Percentiles rank a stretch among this genome's conserved stretches.
Conservation (phyloP, 495 filamentous ascomycete genomes). For the Neurospora africana region DNA sequence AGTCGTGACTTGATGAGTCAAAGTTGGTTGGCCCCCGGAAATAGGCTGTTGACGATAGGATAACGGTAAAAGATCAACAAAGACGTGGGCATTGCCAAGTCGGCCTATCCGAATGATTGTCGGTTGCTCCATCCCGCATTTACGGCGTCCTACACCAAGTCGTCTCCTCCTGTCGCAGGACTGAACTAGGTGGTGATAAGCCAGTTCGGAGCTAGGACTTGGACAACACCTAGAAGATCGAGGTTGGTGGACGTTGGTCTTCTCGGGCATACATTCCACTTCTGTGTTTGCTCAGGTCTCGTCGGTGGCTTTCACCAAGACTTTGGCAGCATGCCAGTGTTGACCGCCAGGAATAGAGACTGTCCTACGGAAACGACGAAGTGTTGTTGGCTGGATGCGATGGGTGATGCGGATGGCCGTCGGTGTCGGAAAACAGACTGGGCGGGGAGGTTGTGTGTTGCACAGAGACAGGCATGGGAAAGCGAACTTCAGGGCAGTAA, state of each 20-base stretch:
- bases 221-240: not conserved
- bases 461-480: not conserved
- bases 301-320: not conserved
- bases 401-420: not conserved
- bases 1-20: not conserved
- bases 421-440: not conserved
- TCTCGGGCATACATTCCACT: not conserved
- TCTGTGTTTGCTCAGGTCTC: not conserved
- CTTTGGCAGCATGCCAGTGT: not conserved
- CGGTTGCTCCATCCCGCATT: not conserved
- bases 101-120: not conserved
- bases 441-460: not conserved
- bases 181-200: not conserved
- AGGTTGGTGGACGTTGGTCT: not conserved
- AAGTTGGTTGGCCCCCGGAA: not conserved
- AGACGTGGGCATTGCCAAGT: not conserved
- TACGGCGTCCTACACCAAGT: not conserved
- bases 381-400: not conserved
- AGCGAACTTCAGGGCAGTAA: not conserved
- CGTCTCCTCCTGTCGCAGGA: not conserved
- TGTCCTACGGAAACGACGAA: not conserved
- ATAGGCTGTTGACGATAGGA: not conserved
- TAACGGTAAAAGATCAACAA: not conserved
- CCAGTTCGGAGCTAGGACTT: not conserved
- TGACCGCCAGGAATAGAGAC: not conserved